Evolutionary conservation across 75 land plant species (phyloP).

Genomic region (Cunninghamia lanceolata): DNA sequence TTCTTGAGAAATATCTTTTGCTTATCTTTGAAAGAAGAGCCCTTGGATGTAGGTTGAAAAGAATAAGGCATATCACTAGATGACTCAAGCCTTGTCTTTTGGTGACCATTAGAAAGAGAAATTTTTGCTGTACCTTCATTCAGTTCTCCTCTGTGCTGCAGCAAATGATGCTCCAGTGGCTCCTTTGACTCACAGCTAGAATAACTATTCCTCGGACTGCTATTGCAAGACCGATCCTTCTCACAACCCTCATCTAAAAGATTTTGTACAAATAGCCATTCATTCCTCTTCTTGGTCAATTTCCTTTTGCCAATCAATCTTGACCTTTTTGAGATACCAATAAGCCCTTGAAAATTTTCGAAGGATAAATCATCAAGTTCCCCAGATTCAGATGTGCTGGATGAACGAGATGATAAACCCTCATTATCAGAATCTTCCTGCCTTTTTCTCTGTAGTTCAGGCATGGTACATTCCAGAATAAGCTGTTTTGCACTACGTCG

Average conservation of each 20-base stretch:
- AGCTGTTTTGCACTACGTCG: slow-evolving; percentile 49
- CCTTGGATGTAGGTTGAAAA: slow-evolving; percentile 35
- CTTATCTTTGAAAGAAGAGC: slow-evolving; percentile 29
- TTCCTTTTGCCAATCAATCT: slow-evolving; percentile 36
- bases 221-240: slow-evolving; percentile 21
- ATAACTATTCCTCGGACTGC: slow-evolving; percentile 43
- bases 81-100: neutral
- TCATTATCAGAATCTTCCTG: slow-evolving; percentile 24
- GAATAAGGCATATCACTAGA: slow-evolving; percentile 26
- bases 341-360: slow-evolving; percentile 7
- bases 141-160: slow-evolving; percentile 46
- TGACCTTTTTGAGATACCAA: slow-evolving; percentile 29
- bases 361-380: slow-evolving; percentile 16
- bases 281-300: slow-evolving; percentile 44
- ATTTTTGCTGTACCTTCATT: slow-evolving; percentile 15
- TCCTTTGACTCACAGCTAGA: slow-evolving; percentile 48
- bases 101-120: neutral
- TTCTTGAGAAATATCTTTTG: slow-evolving; percentile 38
- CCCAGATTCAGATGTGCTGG: slow-evolving; percentile 27
- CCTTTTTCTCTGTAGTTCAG: slow-evolving; percentile 24
- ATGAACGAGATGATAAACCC: slow-evolving; percentile 24
- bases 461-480: slow-evolving; percentile 41
- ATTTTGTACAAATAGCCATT: slow-evolving; percentile 20
- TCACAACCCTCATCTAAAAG: slow-evolving; percentile 24
- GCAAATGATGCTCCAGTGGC: slow-evolving; percentile 16